Evolutionary conservation across 805 yeast species (phyloP).

Genomic region (Zygosaccharomyces lentus): DNA sequence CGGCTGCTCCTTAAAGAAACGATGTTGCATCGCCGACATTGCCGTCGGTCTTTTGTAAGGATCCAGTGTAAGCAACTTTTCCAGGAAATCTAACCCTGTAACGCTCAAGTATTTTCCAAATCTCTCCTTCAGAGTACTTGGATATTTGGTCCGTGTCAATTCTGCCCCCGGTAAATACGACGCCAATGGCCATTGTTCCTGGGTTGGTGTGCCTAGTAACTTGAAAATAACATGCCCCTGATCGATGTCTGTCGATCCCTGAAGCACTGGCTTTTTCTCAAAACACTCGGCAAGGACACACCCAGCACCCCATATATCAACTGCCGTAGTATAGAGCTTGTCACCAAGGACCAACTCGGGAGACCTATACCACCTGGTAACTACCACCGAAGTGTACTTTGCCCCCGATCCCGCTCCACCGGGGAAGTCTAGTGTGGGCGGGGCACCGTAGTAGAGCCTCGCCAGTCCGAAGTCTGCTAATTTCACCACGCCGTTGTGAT

Average conservation of each 20-base stretch:
- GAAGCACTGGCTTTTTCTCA: conserved; percentile 73
- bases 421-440: conserved; percentile 46
- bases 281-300: conserved; percentile 93
- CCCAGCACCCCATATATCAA: conserved; percentile 97
- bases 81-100: conserved; percentile 51
- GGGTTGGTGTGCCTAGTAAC: conserved; percentile 74
- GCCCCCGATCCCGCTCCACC: conserved; percentile 43
- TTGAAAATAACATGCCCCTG: conserved; percentile 81
- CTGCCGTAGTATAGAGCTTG: conserved; percentile 82
- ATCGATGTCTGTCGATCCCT: conserved; percentile 80
- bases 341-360: conserved; percentile 91
- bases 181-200: conserved; percentile 57
- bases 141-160: conserved; percentile 33
- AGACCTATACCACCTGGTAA: conserved; percentile 96
- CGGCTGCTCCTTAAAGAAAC: conserved; percentile 66
- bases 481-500: conserved; percentile 69
- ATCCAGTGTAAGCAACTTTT: conserved; percentile 60
- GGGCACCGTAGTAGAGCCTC: conserved; percentile 58
- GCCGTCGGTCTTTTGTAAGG: conserved; percentile 78
- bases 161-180: conserved; percentile 50
- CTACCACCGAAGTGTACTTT: conserved; percentile 67
- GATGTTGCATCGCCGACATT: conserved; percentile 63
- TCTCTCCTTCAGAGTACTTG: conserved; percentile 45
- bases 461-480: conserved; percentile 97
- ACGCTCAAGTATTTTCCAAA: conserved; percentile 41